Evolutionary conservation across 352 stramenopile genomes (phyloP).

Genomic region (Pilasporangium apinafurcum): DNA sequence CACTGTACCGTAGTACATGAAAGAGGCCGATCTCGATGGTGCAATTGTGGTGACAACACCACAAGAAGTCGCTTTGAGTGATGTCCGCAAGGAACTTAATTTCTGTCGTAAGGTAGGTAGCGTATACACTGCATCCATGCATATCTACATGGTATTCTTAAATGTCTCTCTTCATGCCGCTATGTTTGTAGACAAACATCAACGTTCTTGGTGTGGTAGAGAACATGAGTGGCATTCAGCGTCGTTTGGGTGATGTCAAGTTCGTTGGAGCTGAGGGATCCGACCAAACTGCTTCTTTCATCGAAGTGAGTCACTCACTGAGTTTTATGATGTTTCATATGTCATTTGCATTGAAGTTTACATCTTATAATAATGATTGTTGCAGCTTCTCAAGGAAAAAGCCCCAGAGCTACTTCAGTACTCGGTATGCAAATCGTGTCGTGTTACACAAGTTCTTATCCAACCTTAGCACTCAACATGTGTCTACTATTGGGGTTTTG

Average conservation of each 20-base stretch:
- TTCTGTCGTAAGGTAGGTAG: slow-evolving; percentile 97
- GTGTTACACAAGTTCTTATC: too few species aligned
- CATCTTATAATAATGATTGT: background rate
- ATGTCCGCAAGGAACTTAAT: slow-evolving; percentile 99
- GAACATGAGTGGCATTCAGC: slow-evolving; percentile 97
- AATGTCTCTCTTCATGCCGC: background rate
- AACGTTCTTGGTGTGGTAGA: slow-evolving; percentile 92
- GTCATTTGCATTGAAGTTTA: background rate
- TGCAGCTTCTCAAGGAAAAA: slow-evolving; percentile 77
- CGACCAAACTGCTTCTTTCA: slow-evolving; percentile 56
- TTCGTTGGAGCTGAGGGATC: slow-evolving; percentile 46
- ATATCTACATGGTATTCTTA: background rate
- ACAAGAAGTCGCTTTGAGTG: slow-evolving; percentile 98
- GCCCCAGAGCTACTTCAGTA: slow-evolving; percentile 72
- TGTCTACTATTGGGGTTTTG: too few species aligned
- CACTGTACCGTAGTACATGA: slow-evolving; percentile 89
- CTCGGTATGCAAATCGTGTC: slow-evolving; percentile 6
- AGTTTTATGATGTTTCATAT: background rate
- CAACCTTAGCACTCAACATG: too few species aligned
- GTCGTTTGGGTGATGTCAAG: slow-evolving; percentile 65
- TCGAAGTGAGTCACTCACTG: slow-evolving; percentile 26
- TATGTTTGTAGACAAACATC: slow-evolving; percentile 54
- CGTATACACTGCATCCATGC: slow-evolving; percentile 1
- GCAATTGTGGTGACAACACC: slow-evolving; percentile 99
- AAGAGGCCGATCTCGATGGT: slow-evolving; percentile 92